Evolutionary conservation across 2,329 filamentous ascomycete genomes (phyloP).

Genomic region (Acrodontium crateriforme): DNA sequence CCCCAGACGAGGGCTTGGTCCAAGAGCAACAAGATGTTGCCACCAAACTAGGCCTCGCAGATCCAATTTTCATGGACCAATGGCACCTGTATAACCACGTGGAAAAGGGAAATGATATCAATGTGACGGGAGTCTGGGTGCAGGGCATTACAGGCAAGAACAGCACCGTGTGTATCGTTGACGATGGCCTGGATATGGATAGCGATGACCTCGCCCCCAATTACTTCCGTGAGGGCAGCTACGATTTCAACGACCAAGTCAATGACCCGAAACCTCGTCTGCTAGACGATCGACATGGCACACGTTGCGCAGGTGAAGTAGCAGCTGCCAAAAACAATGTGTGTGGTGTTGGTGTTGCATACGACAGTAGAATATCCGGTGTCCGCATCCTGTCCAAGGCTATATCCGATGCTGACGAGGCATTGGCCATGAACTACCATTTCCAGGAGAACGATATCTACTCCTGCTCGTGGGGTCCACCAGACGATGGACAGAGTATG

Average conservation of each 20-base stretch:
- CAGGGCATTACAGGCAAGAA: slow-evolving; percentile 83
- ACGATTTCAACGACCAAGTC: slow-evolving; percentile 83
- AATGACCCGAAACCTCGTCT: slow-evolving; percentile 70
- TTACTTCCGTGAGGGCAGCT: slow-evolving; percentile 85
- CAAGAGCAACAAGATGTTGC: slow-evolving; percentile 48
- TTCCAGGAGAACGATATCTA: slow-evolving; percentile 91
- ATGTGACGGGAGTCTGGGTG: slow-evolving; percentile 87
- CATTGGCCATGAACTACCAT: slow-evolving; percentile 80
- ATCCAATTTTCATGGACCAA: slow-evolving; percentile 86
- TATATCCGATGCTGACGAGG: slow-evolving; percentile 87
- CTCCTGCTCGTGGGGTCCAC: slow-evolving; percentile 96
- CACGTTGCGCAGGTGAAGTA: slow-evolving; percentile 87
- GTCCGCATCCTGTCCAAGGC: slow-evolving; percentile 84
- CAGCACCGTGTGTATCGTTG: slow-evolving; percentile 81
- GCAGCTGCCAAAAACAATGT: slow-evolving; percentile 83
- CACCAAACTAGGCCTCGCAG: slow-evolving; percentile 56
- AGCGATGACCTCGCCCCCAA: slow-evolving; percentile 86
- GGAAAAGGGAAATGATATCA: slow-evolving; percentile 78
- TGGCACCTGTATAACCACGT: slow-evolving; percentile 87
- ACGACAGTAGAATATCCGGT: slow-evolving; percentile 77
- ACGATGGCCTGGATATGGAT: slow-evolving; percentile 92
- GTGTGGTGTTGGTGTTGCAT: slow-evolving; percentile 92
- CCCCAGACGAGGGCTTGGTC: slow-evolving; percentile 29
- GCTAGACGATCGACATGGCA: slow-evolving; percentile 78
- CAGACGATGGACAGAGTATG: slow-evolving; percentile 88